A percentile compares a stretch with the other conserved stretches of the same genome.
Conservation (phyloP, 2,329 filamentous ascomycete genomes). For the Nemania diffusa region DNA sequence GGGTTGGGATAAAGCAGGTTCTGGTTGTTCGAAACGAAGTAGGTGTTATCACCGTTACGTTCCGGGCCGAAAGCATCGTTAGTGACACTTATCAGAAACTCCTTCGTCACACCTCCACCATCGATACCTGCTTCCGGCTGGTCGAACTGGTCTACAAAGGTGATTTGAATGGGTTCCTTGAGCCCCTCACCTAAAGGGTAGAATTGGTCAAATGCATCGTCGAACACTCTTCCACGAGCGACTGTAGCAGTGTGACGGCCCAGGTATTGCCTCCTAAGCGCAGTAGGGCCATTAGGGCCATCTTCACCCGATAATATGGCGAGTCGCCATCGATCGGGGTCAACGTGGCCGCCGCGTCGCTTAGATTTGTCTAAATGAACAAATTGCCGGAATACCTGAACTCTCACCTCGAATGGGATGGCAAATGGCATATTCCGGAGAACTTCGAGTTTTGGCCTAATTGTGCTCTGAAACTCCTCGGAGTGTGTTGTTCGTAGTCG, state of each 20-base stretch:
- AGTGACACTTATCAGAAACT: constrained; percentile 91
- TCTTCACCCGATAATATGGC: constrained; percentile 59
- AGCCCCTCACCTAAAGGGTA: constrained; percentile 82
- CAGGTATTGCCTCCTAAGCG: constrained; percentile 53
- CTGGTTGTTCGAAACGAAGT: constrained; percentile 87
- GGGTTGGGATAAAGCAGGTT: constrained; percentile 92
- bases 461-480: constrained; percentile 77
- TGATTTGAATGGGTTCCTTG: constrained; percentile 96
- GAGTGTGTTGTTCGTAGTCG: constrained; percentile 74
- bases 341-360: constrained; percentile 73
- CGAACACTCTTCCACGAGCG: constrained; percentile 79
- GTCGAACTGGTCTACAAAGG: constrained; percentile 92
- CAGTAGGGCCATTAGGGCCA: constrained; percentile 39
- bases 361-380: constrained; percentile 83
- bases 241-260: constrained; percentile 81
- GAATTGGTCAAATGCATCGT: constrained; percentile 86
- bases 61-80: constrained; percentile 76
- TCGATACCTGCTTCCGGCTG: constrained; percentile 92
- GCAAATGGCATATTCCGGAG: constrained; percentile 97
- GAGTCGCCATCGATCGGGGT: constrained; percentile 80
- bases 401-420: constrained; percentile 90
- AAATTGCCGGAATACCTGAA: constrained; percentile 93
- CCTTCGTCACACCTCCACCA: constrained; percentile 95
- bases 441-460: constrained; percentile 89
- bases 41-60: constrained; percentile 59